Base-by-base conservation (phyloP, 352 stramenopile genomes). In the Nothophytophthora sp. region DNA sequence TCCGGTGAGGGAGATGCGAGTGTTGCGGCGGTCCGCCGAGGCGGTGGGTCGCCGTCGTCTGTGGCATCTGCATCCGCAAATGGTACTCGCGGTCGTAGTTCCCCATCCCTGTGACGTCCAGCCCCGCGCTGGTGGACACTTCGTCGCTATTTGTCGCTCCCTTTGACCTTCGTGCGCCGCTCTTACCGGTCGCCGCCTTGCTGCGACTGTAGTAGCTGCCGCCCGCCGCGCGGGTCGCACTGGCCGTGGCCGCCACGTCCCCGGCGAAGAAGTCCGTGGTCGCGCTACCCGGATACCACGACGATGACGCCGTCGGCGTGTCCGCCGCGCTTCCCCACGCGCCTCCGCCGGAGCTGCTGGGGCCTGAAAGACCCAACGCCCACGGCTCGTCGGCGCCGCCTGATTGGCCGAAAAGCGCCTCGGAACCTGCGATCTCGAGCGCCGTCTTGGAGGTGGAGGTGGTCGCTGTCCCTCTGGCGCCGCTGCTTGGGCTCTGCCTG, bases 81-180 rank as follows among this genome's bases (percentile, higher is more conserved):
- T 73, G 60, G n/a, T 63, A 51, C 20, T 77, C 50, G 28, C 73
- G 73, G 54, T 89, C 75, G 67, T 77, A 86, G 27, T 77, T 81
- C 34, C 73, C 78, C 74, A 88, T 86, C 13, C 46, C 38, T 50
- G 27, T 28, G 29, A 34, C 33, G 50, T 56, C 43, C 13, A n/a
- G 25, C 23, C 39, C 34, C 41, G 49, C 28, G 22, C 46, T 15
- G 20, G 36, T 32, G 25, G 53, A 47, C 20, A 22, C 38, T n/a
- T 55, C 45, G 16, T n/a, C 12, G 32, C 38, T 24, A 15, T 37
- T 29, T 67, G 44, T 55, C 23, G 42, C 29, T 57, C 16, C 16
- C 29, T 35, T 35, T n/a, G 12, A 10, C 29, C 16, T 35, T 9
- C 29, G 52, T 44, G 44, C 54, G 34, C 55, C 54, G 39, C 54